Conservation (phyloP, 1,284 basidiomycete genomes). For the Pisolithus thermaeus region DNA sequence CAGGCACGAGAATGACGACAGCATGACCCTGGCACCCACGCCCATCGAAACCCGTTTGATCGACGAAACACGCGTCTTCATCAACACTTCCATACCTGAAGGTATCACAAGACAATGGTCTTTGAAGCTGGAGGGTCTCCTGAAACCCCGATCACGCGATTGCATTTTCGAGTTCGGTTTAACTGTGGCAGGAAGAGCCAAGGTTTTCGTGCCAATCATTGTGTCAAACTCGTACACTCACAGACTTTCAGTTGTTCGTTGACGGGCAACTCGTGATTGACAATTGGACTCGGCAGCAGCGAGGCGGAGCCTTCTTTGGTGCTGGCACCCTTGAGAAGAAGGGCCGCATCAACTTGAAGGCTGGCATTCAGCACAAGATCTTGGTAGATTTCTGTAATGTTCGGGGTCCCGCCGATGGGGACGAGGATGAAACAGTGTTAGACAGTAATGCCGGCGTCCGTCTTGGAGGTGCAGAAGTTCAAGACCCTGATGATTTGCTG, state of each 20-base stretch:
- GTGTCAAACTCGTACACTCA: background rate
- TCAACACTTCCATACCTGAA: slow-evolving; percentile 48
- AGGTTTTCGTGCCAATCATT: slow-evolving; percentile 30
- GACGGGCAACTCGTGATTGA: slow-evolving; percentile 65
- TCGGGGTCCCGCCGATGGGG: slow-evolving; percentile 55
- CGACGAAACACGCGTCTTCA: slow-evolving; percentile 63
- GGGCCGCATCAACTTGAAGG: slow-evolving; percentile 48
- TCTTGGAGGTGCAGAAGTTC: slow-evolving; percentile 61
- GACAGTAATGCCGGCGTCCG: slow-evolving; percentile 55
- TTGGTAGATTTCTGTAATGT: slow-evolving; percentile 67
- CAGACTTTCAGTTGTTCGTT: slow-evolving; percentile 46
- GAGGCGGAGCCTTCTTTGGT: slow-evolving; percentile 64
- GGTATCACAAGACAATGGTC: slow-evolving; percentile 59
- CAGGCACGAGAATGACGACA: slow-evolving; percentile 50
- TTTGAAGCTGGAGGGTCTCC: slow-evolving; percentile 49
- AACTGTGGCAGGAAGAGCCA: slow-evolving; percentile 61
- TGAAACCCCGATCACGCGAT: slow-evolving; percentile 51
- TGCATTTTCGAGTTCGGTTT: slow-evolving; percentile 66
- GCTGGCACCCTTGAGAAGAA: slow-evolving; percentile 53
- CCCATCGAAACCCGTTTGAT: slow-evolving; percentile 43
- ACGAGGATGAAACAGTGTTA: slow-evolving; percentile 57
- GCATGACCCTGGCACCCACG: slow-evolving; percentile 42
- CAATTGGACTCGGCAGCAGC: slow-evolving; percentile 68
- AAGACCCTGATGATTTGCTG: slow-evolving; percentile 51
- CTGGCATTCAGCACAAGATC: slow-evolving; percentile 50